Evolutionary conservation across 2,329 filamentous ascomycete genomes (phyloP), one percentile per base, ranked within the genome.

Genomic region (Alternaria rosae): DNA sequence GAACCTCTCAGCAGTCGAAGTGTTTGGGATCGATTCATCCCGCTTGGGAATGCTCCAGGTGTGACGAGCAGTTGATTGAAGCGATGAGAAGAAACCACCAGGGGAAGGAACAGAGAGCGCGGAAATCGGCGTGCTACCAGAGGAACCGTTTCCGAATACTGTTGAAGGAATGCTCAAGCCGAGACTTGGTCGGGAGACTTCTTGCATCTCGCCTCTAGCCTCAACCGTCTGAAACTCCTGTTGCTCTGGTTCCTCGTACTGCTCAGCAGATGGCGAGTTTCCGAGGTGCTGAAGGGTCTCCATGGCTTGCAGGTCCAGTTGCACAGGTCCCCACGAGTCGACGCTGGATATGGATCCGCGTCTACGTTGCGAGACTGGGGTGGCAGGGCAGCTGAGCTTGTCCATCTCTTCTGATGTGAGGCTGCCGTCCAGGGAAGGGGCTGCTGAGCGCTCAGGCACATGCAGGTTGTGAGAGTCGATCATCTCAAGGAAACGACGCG

Each of bases 391-490:
- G 73, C 93, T 97, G 77, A 93, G 86, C 55, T 86, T 87, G 2
- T 93, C 92, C 78, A 96, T 86, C 76, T 97, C 93, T 75, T 97
- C 94, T 3, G 94, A 97, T 9, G 89, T 91, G 72, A 95, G 82
- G 79, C 93, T 97, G 21, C 93, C 94, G 80, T 97, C 94, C 4
- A 97, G 84, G 5, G 94, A 97, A 4, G 94, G 94, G 5, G 94
- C 91, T 6, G 92, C 91, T 57, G 92, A 94, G 28, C 89, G 86
- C 35, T 88, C 89, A 2, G 93, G 93, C 4, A 94, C 85, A 50
- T 88, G 86, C 21, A 89, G 85, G 47, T 76, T 81, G 38, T 80
- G 80, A 26, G 78, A 73, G 26, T 87, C 86, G 77, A 97, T 88
- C 73, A 92, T 89, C 11, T 88, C 89, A 69, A 94, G 84, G 59